These are phyloP conservation scores for Forsythia suspensa DNA, from an alignment of 257 asterid genomes.

Conservation along the genomic window DNA sequence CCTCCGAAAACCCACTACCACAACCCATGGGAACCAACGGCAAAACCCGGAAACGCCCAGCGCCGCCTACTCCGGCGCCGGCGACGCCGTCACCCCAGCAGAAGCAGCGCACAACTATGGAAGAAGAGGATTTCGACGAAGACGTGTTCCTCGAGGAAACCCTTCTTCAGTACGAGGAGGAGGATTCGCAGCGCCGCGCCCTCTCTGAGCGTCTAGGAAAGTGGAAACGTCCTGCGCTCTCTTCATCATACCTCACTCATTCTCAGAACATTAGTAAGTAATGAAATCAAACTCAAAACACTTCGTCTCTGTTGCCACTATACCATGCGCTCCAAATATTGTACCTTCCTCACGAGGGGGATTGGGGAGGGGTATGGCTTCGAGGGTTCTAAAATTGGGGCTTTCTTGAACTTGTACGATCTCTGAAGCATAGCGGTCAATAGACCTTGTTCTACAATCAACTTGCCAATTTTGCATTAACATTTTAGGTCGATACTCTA, in stretches of 20 bases:
- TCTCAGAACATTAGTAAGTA: conserved; percentile 62
- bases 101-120: conserved; percentile 62
- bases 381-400: conserved; percentile 21
- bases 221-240: conserved; percentile 78
- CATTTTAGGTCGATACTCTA: background rate
- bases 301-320: conserved; percentile 8
- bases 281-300: conserved; percentile 5
- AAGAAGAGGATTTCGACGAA: conserved; percentile 87
- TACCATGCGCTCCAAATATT: conserved; percentile 8
- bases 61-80: conserved; percentile 39
- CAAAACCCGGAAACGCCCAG: conserved; percentile 57
- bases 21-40: conserved; percentile 54
- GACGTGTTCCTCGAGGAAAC: conserved; percentile 86
- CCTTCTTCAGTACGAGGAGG: conserved; percentile 76
- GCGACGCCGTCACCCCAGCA: conserved; percentile 52
- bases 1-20: conserved; percentile 24
- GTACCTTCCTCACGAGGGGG: background rate
- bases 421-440: background rate
- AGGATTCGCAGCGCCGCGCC: conserved; percentile 57
- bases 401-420: background rate
- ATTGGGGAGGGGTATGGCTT: background rate
- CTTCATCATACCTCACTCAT: conserved; percentile 46
- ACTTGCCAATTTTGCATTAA: background rate
- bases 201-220: conserved; percentile 62
- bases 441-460: background rate